Percentiles rank a stretch among this genome's conserved stretches.
These are phyloP conservation scores for Debaryomyces singareniensis DNA, from an alignment of 1,139 yeast species.

Conservation along the genomic window DNA sequence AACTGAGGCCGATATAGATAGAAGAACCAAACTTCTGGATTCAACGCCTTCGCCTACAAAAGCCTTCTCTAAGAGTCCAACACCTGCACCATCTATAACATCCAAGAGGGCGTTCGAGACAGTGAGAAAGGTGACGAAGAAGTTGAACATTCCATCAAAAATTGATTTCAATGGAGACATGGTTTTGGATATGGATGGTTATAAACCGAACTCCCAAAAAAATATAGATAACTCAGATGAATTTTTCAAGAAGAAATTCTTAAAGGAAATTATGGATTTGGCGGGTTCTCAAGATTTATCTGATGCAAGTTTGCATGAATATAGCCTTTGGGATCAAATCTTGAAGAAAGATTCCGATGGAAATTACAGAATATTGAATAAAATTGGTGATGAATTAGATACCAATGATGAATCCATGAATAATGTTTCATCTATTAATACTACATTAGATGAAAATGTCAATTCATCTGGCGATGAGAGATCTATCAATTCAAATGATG, in stretches of 20 bases:
- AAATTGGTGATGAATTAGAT: constrained; percentile 12
- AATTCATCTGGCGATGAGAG: constrained; percentile 2
- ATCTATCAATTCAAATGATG: background rate
- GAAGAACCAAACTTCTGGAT: constrained; percentile 19
- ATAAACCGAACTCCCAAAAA: constrained; percentile 73
- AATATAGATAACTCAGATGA: constrained; percentile 67
- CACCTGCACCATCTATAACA: constrained; percentile 16
- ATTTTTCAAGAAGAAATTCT: constrained; percentile 62
- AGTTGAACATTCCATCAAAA: constrained; percentile 81
- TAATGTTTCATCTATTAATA: constrained; percentile 3
- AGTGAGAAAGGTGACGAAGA: constrained; percentile 63
- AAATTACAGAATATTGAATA: constrained; percentile 53
- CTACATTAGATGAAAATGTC: constrained; percentile 1
- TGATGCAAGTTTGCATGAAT: constrained; percentile 14
- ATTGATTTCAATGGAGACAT: constrained; percentile 88
- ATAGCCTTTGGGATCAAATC: constrained; percentile 28
- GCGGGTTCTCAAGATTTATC: constrained; percentile 7
- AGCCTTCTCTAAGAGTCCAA: constrained; percentile 12
- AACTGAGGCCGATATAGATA: constrained; percentile 17
- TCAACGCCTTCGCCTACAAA: constrained; percentile 12
- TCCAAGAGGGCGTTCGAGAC: constrained; percentile 49
- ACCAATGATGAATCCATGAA: constrained; percentile 2
- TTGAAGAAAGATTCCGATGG: constrained; percentile 61
- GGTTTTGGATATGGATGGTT: constrained; percentile 92
- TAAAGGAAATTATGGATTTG: constrained; percentile 42